Evolutionary conservation across 345 rosid genomes (phyloP), one percentile per base, ranked within the genome.

Genomic region (Sisymbrium altissimum): DNA sequence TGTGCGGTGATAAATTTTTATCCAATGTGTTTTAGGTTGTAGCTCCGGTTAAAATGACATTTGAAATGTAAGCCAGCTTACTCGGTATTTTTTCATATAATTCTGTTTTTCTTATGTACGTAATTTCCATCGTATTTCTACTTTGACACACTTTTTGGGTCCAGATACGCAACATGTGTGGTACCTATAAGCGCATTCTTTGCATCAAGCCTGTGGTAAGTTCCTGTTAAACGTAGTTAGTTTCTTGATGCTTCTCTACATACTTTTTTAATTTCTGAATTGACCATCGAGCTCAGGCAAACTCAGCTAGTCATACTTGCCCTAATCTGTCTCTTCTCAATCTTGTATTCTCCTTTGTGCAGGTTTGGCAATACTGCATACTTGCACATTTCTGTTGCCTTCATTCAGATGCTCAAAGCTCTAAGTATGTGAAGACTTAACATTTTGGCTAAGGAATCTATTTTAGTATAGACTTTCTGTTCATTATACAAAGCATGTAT

Each of bases 361-460:
- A 95, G 99, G 98, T 90, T 95, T 81, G 97, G 98, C 33, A 90
- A 95, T 83, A 95, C 96, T 64, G 98, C 98, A 52, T 92, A 89
- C 76, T 82, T 94, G 83, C 88, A 86, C 80, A 91, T 92, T 46
- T 92, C 97, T 19, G 97, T 92, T 68, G 97, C 99, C 84, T 94
- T 92, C 76, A 92, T 94, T 79, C 99, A 94, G 86, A 91, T 94
- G 99, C 99, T 95, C 44, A 92, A 92, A 83, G 98, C 98, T 78
- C 76, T 92, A 73, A 90, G 99, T 95, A 92, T 72, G 97, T 83
- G 53, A 48, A 75, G 68, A 32, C 35, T 19, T 39, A 21, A 64
- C 14, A 39, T 57, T n/a, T 36, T 75, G 58, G 53, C 60, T 78
- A 44, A 50, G 66, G 13, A 1, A 43, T 46, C 74, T 38, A 30